Percentiles rank a stretch among this genome's conserved stretches.
Evolutionary conservation across 108 stramenopile species (phyloP).

Genomic region (Cyclotella kingstonii): DNA sequence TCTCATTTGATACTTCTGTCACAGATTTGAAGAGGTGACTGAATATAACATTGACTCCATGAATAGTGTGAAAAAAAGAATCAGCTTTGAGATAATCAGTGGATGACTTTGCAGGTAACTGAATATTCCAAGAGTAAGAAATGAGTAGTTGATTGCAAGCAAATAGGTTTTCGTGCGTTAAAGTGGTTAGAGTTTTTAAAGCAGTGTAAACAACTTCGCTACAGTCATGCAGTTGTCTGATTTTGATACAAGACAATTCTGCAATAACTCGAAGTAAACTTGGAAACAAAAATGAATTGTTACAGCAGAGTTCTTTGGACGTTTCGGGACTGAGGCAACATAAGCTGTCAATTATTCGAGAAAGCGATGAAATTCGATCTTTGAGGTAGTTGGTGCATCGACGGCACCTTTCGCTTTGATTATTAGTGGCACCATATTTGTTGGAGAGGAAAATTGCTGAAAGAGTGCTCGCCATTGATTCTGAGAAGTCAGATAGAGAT

Average conservation of each 20-base stretch:
- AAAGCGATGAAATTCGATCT: conserved; percentile 47
- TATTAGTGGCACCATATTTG: background rate
- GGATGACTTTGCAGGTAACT: conserved; percentile 1
- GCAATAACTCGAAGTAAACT: conserved; percentile 33
- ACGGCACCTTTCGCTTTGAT: conserved; percentile 13
- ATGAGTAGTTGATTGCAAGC: conserved; percentile 59
- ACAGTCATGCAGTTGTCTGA: conserved; percentile 8
- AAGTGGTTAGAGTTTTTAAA: conserved; percentile 70
- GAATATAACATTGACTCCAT: conserved; percentile 32
- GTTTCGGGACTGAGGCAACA: conserved; percentile 57
- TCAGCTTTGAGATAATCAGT: background rate
- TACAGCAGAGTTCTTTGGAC: conserved; percentile 40
- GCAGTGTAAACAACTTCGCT: conserved; percentile 35
- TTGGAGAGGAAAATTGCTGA: conserved; percentile 19
- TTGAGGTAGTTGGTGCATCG: conserved; percentile 47
- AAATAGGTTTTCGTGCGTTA: conserved; percentile 70
- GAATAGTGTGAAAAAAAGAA: background rate
- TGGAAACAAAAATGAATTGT: conserved; percentile 26
- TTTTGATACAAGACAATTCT: conserved; percentile 30
- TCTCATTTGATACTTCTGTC: conserved; percentile 21
- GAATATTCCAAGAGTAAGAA: conserved; percentile 2
- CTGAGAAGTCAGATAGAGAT: conserved; percentile 48
- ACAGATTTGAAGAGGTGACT: conserved; percentile 16
- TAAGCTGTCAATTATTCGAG: conserved; percentile 65
- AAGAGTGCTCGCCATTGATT: conserved; percentile 57